Conservation (phyloP, 768 basidiomycete species). For the Suillus bovinus region DNA sequence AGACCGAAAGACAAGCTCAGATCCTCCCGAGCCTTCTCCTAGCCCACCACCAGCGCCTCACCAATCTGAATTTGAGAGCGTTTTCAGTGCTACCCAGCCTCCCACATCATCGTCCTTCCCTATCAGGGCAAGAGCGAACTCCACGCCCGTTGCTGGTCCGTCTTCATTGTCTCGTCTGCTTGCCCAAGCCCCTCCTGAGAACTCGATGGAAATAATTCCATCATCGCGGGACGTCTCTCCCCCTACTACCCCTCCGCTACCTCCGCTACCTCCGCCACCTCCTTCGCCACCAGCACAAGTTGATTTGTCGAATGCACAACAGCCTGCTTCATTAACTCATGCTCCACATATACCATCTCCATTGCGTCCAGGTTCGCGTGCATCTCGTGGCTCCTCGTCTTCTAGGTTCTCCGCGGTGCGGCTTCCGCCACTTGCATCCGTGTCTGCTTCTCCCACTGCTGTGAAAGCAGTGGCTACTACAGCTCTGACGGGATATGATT, state of each 20-base stretch:
- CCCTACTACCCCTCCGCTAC: conserved; percentile 36
- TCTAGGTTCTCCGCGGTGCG: conserved; percentile 69
- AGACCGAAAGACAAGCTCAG: conserved; percentile 31
- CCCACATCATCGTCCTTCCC: conserved; percentile 72
- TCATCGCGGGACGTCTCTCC: conserved; percentile 36
- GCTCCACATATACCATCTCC: conserved; percentile 49
- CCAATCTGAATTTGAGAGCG: conserved; percentile 71
- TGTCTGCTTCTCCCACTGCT: conserved; percentile 39
- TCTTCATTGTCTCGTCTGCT: conserved; percentile 79
- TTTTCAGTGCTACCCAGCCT: conserved; percentile 62
- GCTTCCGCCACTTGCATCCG: conserved; percentile 57
- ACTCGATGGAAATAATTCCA: conserved; percentile 24
- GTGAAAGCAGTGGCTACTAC: conserved; percentile 69
- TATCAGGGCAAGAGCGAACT: conserved; percentile 60
- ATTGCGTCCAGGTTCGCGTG: conserved; percentile 69
- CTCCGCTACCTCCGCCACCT: conserved; percentile 39
- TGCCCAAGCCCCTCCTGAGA: conserved; percentile 61
- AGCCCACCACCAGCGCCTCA: conserved; percentile 56
- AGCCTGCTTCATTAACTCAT: conserved; percentile 37
- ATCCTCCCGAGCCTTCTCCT: conserved; percentile 33
- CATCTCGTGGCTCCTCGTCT: conserved; percentile 66
- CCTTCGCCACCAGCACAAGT: conserved; percentile 27
- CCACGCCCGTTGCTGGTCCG: conserved; percentile 68
- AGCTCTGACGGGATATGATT: conserved; percentile 58
- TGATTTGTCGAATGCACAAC: conserved; percentile 13